phyloP scores from a whole-genome alignment of 1,284 basidiomycete genomes.

The Stereum hirsutum region DNA sequence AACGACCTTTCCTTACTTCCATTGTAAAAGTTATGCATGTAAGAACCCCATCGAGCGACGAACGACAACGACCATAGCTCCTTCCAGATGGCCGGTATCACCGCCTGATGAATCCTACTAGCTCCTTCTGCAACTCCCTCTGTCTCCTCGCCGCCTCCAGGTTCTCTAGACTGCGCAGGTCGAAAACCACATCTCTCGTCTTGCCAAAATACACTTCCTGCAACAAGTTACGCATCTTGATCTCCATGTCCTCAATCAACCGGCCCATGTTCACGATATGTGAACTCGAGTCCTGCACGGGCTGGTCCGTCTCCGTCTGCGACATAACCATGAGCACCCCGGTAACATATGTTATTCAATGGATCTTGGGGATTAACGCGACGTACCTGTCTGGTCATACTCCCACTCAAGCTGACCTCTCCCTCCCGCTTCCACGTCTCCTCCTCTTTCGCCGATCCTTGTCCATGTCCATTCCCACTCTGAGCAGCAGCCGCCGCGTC shows the following conservation, averaged over 20 bases:
- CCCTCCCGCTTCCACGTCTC: conserved; percentile 50
- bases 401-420: conserved; percentile 83
- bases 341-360: background rate
- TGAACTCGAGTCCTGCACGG: conserved; percentile 67
- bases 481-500: background rate
- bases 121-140: conserved; percentile 85
- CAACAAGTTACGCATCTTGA: conserved; percentile 94
- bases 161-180: conserved; percentile 82
- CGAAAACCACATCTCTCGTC: conserved; percentile 90
- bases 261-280: conserved; percentile 91
- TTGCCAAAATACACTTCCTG: conserved; percentile 99
- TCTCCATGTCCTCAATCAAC: conserved; percentile 98
- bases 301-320: conserved; percentile 79
- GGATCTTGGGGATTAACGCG: background rate
- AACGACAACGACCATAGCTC: no score
- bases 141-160: conserved; percentile 78
- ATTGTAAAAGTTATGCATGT: no score
- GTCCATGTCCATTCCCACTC: conserved; percentile 17
- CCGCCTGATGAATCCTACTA: conserved; percentile 84
- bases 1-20: no score
- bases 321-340: background rate
- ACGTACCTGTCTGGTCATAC: conserved; percentile 91
- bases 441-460: conserved; percentile 23
- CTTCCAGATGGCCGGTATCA: conserved; percentile 15
- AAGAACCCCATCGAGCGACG: no score